Percentiles rank a stretch among this genome's conserved stretches.
These are phyloP conservation scores for Pisolithus tinctorius DNA, from an alignment of 768 basidiomycete species.

Conservation along the genomic window DNA sequence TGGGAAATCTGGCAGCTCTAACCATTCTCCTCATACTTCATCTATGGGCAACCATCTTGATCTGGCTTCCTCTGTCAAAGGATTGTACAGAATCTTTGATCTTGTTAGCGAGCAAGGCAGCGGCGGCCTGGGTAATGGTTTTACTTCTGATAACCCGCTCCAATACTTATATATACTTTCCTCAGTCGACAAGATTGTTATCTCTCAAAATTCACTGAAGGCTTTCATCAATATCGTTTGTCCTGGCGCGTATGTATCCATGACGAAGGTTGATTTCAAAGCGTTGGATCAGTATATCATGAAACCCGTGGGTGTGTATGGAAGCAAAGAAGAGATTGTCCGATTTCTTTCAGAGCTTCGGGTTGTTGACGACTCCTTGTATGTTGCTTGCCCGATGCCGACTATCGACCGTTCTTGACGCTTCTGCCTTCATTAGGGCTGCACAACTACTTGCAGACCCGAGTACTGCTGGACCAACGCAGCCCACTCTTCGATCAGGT, in stretches of 20 bases:
- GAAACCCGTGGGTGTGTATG: constrained; percentile 52
- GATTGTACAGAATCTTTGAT: constrained; percentile 50
- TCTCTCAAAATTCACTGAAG: constrained; percentile 43
- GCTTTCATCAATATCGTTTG: constrained; percentile 40
- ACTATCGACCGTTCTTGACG: background rate
- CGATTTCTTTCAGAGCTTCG: constrained; percentile 33
- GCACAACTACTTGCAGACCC: constrained; percentile 4
- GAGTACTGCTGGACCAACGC: background rate
- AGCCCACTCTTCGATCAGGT: constrained; percentile 37
- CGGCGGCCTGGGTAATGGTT: constrained; percentile 42
- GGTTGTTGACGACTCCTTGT: constrained; percentile 36
- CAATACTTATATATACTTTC: background rate
- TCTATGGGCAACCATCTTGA: constrained; percentile 11
- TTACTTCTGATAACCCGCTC: background rate
- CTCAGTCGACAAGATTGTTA: constrained; percentile 58
- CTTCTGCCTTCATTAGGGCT: constrained; percentile 1
- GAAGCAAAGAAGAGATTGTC: constrained; percentile 45
- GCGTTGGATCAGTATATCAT: constrained; percentile 39
- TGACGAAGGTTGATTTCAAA: constrained; percentile 53
- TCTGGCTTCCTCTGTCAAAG: constrained; percentile 28
- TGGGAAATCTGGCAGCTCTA: too few species aligned
- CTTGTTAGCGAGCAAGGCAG: constrained; percentile 45
- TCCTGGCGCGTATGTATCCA: constrained; percentile 46
- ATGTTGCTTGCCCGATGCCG: constrained; percentile 10
- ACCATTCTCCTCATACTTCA: too few species aligned